Evolutionary conservation across 2,329 filamentous ascomycete species (phyloP).

Genomic region (Penicillium psychrosexuale): DNA sequence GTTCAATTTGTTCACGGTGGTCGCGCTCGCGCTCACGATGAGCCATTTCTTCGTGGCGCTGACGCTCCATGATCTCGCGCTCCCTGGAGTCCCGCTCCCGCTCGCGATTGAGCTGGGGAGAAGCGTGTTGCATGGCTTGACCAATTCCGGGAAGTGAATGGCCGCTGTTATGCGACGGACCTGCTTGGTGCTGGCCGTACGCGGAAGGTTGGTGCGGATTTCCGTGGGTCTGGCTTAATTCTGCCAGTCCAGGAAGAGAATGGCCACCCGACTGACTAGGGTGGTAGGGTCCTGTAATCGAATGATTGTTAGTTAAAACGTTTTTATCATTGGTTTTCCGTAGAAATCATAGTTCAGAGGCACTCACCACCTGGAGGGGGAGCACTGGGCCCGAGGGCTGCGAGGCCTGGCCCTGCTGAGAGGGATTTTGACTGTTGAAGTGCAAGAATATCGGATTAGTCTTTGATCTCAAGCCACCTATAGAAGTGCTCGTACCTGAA

Average conservation of each 20-base stretch:
- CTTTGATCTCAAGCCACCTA: background rate
- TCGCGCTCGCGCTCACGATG: slow-evolving; percentile 49
- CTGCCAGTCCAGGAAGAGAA: slow-evolving; percentile 46
- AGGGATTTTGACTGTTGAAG: slow-evolving; percentile 35
- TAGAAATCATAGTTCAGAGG: background rate
- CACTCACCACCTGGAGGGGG: slow-evolving; percentile 41
- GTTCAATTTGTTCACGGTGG: slow-evolving; percentile 54
- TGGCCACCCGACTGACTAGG: slow-evolving; percentile 44
- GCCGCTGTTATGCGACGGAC: slow-evolving; percentile 34
- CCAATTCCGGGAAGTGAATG: slow-evolving; percentile 43
- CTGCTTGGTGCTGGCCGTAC: slow-evolving; percentile 43
- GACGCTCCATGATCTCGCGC: slow-evolving; percentile 51
- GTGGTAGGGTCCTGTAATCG: slow-evolving; percentile 39
- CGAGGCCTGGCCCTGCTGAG: slow-evolving; percentile 39
- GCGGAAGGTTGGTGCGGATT: slow-evolving; percentile 41
- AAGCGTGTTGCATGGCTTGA: slow-evolving; percentile 44
- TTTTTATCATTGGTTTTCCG: background rate
- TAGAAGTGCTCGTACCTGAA: slow-evolving; percentile 39
- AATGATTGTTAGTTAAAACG: slow-evolving; percentile 17
- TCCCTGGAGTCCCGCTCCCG: slow-evolving; percentile 53
- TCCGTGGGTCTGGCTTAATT: slow-evolving; percentile 45
- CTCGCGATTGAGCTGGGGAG: slow-evolving; percentile 43
- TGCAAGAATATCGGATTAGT: slow-evolving; percentile 13
- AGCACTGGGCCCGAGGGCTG: slow-evolving; percentile 40
- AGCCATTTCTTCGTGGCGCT: slow-evolving; percentile 56